Percentiles rank a stretch among this genome's conserved stretches.
Conservation (phyloP, 257 asterid species). For the Forsythia suspensa region DNA sequence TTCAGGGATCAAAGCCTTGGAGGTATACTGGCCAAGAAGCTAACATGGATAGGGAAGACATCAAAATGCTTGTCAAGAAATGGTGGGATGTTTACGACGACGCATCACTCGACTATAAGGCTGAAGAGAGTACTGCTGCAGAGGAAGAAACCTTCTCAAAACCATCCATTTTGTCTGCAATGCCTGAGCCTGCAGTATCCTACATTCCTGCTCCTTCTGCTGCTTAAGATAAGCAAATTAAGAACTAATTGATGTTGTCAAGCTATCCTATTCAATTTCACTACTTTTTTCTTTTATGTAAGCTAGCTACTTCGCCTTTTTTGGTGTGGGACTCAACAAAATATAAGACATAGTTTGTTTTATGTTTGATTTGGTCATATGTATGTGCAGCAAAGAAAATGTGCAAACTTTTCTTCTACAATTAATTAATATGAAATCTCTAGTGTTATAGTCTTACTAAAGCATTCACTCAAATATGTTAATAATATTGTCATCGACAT, state of each 20-base stretch:
- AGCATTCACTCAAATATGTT: background rate
- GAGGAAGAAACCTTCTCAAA: constrained; percentile 42
- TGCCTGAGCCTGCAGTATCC: constrained; percentile 55
- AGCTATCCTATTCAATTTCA: background rate
- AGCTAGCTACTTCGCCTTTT: constrained; percentile 23
- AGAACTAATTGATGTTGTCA: background rate
- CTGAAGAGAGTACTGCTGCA: constrained; percentile 24
- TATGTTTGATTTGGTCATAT: constrained; percentile 14
- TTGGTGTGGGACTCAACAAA: constrained; percentile 15
- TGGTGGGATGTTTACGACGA: constrained; percentile 72
- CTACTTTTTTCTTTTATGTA: background rate
- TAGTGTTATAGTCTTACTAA: background rate
- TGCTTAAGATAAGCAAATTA: constrained; percentile 32
- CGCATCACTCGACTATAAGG: constrained; percentile 53
- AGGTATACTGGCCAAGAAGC: constrained; percentile 62
- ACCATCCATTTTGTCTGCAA: constrained; percentile 43
- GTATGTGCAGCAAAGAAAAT: constrained; percentile 5
- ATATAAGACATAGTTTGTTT: constrained; percentile 15
- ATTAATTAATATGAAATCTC: background rate
- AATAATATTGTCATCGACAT: no score
- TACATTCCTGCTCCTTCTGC: constrained; percentile 72
- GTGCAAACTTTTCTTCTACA: constrained; percentile 13
- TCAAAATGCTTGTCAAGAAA: constrained; percentile 55
- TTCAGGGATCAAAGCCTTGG: constrained; percentile 63
- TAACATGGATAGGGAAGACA: constrained; percentile 69